These are phyloP conservation scores for Aureobasidium sp. DNA, from an alignment of 2,329 filamentous ascomycete genomes.

Conservation along the genomic window DNA sequence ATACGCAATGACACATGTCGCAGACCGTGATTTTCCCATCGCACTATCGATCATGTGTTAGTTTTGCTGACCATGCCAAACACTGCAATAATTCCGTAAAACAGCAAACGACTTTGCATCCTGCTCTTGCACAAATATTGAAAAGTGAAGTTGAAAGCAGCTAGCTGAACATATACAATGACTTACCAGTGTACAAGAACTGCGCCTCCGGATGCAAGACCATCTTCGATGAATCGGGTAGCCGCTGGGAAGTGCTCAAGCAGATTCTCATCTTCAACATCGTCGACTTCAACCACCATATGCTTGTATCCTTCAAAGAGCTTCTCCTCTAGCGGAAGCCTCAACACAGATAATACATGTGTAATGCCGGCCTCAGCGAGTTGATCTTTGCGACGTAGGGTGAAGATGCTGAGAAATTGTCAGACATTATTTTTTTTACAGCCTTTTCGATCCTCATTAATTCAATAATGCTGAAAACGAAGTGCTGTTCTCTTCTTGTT, in stretches of 20 bases:
- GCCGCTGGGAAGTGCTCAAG: conserved; percentile 71
- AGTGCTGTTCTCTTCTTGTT: not conserved
- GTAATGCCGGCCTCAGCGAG: conserved; percentile 72
- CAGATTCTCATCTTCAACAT: conserved; percentile 83
- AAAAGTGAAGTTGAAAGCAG: not conserved
- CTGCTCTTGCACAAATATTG: not conserved
- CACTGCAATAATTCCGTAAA: not conserved
- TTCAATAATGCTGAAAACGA: not conserved
- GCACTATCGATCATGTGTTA: conserved; percentile 55
- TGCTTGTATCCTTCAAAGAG: conserved; percentile 61
- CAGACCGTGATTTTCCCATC: conserved; percentile 92
- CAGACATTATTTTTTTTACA: not conserved
- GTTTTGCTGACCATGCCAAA: not conserved
- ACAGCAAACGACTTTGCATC: not conserved
- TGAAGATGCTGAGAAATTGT: conserved; percentile 58
- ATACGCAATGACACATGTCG: conserved; percentile 76
- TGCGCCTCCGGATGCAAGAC: conserved; percentile 54
- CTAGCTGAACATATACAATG: not conserved
- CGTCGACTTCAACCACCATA: conserved; percentile 76
- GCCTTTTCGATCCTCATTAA: not conserved
- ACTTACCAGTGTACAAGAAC: conserved; percentile 68
- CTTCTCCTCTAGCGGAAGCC: conserved; percentile 50
- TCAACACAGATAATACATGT: conserved; percentile 79
- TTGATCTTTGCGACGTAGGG: conserved; percentile 63
- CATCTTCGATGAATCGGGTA: conserved; percentile 76